Evolutionary conservation across 768 basidiomycete genomes (phyloP).

Genomic region (Rhodotorula graminis): DNA sequence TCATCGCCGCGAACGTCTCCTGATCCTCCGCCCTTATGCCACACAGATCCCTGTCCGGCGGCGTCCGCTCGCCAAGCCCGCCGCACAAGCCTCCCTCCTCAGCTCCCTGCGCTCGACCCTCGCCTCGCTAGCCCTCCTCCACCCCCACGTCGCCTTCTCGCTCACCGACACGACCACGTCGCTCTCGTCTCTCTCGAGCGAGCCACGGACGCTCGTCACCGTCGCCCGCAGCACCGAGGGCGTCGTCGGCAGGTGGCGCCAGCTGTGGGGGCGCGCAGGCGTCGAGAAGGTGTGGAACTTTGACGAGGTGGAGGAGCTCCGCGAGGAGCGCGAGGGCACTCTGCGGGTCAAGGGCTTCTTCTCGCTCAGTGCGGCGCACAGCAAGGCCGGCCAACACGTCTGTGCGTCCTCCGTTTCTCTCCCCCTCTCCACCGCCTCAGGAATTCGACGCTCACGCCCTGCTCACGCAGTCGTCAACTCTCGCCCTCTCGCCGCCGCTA

Average conservation of each 20-base stretch:
- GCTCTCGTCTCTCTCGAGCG: background rate
- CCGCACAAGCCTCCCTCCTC: constrained; percentile 3
- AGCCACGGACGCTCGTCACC: constrained; percentile 2
- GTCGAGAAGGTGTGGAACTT: constrained; percentile 43
- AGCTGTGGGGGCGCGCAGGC: constrained; percentile 31
- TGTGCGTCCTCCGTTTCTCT: constrained; percentile 52
- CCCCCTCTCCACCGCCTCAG: background rate
- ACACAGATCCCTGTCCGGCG: constrained; percentile 34
- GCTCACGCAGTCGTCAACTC: constrained; percentile 64
- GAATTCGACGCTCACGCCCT: background rate
- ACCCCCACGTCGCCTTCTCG: constrained; percentile 22
- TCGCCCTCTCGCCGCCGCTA: constrained; percentile 61
- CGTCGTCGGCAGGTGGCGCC: constrained; percentile 28
- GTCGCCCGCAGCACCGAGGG: constrained; percentile 5
- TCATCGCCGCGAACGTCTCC: too few relatives aligned
- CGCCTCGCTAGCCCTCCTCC: constrained; percentile 20
- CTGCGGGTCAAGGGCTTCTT: constrained; percentile 68
- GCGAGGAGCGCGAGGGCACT: constrained; percentile 54
- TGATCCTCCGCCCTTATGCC: too few relatives aligned
- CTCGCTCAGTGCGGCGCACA: constrained; percentile 34
- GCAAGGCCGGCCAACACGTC: constrained; percentile 75
- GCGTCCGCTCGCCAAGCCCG: constrained; percentile 8
- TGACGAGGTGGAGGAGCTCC: constrained; percentile 50
- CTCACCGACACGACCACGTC: constrained; percentile 18
- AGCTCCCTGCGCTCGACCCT: constrained; percentile 5